A percentile compares a stretch with the other conserved stretches of the same genome.
Evolutionary conservation across 805 yeast species (phyloP).

Genomic region (Barnettozyma populi): DNA sequence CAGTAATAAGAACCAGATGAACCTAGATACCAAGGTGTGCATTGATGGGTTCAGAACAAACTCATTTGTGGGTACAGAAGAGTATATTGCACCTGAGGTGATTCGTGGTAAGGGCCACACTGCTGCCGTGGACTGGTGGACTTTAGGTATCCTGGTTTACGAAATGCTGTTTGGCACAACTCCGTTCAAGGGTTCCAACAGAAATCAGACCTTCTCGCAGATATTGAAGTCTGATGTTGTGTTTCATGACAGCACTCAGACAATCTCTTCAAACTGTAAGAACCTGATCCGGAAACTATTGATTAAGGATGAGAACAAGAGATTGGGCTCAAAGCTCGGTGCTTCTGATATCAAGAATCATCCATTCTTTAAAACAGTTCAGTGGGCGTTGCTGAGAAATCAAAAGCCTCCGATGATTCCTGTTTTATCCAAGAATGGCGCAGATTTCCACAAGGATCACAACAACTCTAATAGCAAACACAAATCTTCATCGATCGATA

Average conservation of each 20-base stretch:
- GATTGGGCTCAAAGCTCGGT: conserved; percentile 89
- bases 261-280: conserved; percentile 70
- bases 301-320: conserved; percentile 80
- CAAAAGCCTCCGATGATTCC: conserved; percentile 97
- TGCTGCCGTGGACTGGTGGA: conserved; percentile 99
- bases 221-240: conserved; percentile 78
- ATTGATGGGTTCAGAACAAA: conserved; percentile 95
- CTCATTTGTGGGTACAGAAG: conserved; percentile 98
- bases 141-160: conserved; percentile 84
- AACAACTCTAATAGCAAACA: conserved; percentile 11
- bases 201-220: conserved; percentile 86
- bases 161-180: conserved; percentile 96
- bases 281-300: conserved; percentile 73
- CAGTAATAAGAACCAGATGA: conserved; percentile 42
- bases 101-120: conserved; percentile 97
- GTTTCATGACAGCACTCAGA: conserved; percentile 60
- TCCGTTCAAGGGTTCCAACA: conserved; percentile 88
- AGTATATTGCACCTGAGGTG: conserved; percentile 97
- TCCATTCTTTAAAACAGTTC: conserved; percentile 82
- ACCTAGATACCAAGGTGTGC: conserved; percentile 89
- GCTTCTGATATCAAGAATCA: conserved; percentile 93
- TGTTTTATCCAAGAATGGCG: conserved; percentile 50
- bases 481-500: conserved; percentile 22
- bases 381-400: conserved; percentile 93
- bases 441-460: conserved; percentile 39